Evolutionary conservation across 2,329 filamentous ascomycete genomes (phyloP).

Genomic region (Nemania sp.): DNA sequence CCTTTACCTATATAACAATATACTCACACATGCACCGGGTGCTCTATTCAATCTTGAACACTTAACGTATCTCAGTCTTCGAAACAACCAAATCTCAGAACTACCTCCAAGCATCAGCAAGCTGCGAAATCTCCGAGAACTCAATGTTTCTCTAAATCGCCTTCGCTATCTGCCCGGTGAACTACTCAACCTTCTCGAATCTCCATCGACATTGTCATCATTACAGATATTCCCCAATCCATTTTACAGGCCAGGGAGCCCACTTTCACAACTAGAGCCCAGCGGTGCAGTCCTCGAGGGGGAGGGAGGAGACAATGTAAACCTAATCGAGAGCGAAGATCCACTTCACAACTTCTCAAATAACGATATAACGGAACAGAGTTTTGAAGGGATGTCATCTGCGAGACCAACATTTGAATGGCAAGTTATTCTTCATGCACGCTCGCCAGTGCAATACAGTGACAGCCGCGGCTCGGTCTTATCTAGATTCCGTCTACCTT

Average conservation of each 20-base stretch:
- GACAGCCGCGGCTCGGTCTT: slow-evolving; percentile 48
- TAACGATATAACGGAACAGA: slow-evolving; percentile 13
- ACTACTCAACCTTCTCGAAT: slow-evolving; percentile 67
- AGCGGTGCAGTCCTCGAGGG: neutral
- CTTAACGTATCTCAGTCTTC: slow-evolving; percentile 74
- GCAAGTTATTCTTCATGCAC: slow-evolving; percentile 41
- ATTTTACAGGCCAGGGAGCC: slow-evolving; percentile 60
- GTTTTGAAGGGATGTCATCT: neutral
- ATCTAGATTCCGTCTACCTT: slow-evolving; percentile 48
- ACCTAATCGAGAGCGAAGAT: neutral
- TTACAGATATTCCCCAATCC: slow-evolving; percentile 74
- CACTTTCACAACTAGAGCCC: slow-evolving; percentile 16
- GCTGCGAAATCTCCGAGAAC: slow-evolving; percentile 67
- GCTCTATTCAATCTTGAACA: slow-evolving; percentile 72
- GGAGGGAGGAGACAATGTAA: neutral
- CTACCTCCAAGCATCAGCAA: slow-evolving; percentile 70
- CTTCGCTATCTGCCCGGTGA: slow-evolving; percentile 72
- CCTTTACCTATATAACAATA: slow-evolving; percentile 72
- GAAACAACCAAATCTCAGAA: slow-evolving; percentile 71
- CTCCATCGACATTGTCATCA: slow-evolving; percentile 59
- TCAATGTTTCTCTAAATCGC: slow-evolving; percentile 75
- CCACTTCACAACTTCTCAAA: slow-evolving; percentile 9
- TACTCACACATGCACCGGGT: slow-evolving; percentile 66
- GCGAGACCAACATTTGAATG: slow-evolving; percentile 29
- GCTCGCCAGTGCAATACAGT: slow-evolving; percentile 50